Evolutionary conservation across 306 rosid genomes (phyloP), one percentile per base, ranked within the genome.

Genomic region (Gynostemma pentaphyllum): DNA sequence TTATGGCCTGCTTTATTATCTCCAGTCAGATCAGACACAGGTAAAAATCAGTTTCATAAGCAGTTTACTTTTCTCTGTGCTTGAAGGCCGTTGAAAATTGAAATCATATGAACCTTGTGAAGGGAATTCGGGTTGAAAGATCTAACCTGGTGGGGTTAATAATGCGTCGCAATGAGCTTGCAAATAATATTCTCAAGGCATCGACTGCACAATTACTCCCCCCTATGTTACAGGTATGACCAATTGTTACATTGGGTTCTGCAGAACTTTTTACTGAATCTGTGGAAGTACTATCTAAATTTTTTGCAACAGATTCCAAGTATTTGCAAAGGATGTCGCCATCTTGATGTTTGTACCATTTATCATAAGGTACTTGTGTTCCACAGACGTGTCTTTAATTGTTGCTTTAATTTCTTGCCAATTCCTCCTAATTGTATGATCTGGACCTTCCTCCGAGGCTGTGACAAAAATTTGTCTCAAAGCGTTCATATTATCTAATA

Each of bases 131-230:
- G 41, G 96, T 79, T 77, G 85, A 70, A 82, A 81, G 98, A 80
- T 69, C 98, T 71, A 95, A 91, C 77, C 64, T 88, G 72, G 81
- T 86, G 73, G 98, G 98, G 69, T 69, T 91, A 49, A 75, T 91
- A 72, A 88, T 91, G 91, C 82, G 81, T 18, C 92, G 96, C 5
- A 91, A 91, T 76, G 92, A 91, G 73, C 92, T 91, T 70, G 92
- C 98, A 72, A 85, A 75, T 72, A 84, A 88, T 71, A 72, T 85
- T 64, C 81, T 85, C 48, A 83, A 80, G 81, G 96, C 96, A 73
- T 82, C 87, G 49, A 80, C 66, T 45, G 73, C 56, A 64, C 98
- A 88, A 73, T 78, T 77, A 69, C 76, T 91, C 29, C 96, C 98
- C 57, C 87, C 92, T 53, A 84, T 91, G 96, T 71, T 79, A 68